Evolutionary conservation across 306 rosid species (phyloP).

Genomic region (Arachis hypogaea): DNA sequence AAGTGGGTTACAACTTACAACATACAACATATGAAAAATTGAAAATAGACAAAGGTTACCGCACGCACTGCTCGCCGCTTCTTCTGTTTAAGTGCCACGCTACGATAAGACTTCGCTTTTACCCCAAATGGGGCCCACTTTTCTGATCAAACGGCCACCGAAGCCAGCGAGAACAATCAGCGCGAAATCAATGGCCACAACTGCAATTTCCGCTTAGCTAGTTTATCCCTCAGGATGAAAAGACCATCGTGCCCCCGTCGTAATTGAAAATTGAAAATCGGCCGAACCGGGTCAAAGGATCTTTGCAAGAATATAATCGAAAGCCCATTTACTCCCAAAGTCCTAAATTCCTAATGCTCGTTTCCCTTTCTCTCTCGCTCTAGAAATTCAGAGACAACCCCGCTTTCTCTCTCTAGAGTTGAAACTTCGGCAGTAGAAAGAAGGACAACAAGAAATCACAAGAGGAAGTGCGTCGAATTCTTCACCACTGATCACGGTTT

Average conservation of each 20-base stretch:
- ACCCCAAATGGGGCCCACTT: background rate
- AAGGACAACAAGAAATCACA: conserved; percentile 38
- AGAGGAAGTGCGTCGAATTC: conserved; percentile 42
- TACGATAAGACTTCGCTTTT: background rate
- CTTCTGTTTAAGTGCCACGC: background rate
- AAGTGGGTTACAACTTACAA: background rate
- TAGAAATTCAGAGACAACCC: background rate
- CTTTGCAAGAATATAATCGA: conserved; percentile 63
- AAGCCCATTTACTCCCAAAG: conserved; percentile 39
- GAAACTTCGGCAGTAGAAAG: conserved; percentile 51
- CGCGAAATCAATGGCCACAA: background rate
- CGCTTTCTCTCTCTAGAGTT: conserved; percentile 48
- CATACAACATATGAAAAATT: background rate
- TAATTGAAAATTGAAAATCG: conserved; percentile 32
- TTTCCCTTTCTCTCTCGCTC: conserved; percentile 29
- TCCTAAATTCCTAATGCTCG: background rate
- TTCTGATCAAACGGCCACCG: conserved; percentile 26
- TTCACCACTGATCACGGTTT: conserved; percentile 65
- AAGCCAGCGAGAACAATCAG: background rate
- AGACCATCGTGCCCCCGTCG: background rate
- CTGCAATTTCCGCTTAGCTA: background rate
- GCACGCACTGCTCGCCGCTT: background rate
- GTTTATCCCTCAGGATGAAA: conserved; percentile 1
- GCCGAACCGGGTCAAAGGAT: conserved; percentile 76
- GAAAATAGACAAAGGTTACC: background rate